Evolutionary conservation across 345 rosid genomes (phyloP).

Genomic region (Moricandia moricandioides): DNA sequence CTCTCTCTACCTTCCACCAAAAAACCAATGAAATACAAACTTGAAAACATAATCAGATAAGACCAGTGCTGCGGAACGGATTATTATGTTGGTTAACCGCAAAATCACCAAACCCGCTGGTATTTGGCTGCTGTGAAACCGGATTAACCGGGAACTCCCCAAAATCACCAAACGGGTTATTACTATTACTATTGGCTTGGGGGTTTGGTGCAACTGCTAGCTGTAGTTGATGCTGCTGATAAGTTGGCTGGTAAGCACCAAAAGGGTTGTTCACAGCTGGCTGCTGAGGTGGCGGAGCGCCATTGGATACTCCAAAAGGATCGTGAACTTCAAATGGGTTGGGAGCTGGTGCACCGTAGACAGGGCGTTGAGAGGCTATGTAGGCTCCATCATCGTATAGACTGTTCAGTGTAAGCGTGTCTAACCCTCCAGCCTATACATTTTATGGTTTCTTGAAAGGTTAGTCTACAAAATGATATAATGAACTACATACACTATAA

Average conservation of each 20-base stretch:
- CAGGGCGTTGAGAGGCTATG: constrained; percentile 79
- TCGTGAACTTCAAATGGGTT: constrained; percentile 89
- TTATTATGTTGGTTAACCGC: constrained; percentile 36
- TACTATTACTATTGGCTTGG: not conserved
- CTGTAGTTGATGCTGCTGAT: constrained; percentile 51
- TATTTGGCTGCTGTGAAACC: constrained; percentile 30
- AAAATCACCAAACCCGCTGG: constrained; percentile 33
- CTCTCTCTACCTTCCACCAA: not conserved
- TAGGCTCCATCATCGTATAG: constrained; percentile 81
- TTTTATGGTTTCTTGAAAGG: not conserved
- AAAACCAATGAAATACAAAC: constrained; percentile 8
- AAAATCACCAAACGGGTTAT: constrained; percentile 73
- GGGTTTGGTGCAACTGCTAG: constrained; percentile 41
- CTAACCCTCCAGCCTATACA: constrained; percentile 92
- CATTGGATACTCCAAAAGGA: constrained; percentile 59
- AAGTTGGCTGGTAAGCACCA: constrained; percentile 59
- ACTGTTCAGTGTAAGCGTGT: constrained; percentile 81
- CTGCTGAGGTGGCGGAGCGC: constrained; percentile 50
- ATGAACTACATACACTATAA: not conserved
- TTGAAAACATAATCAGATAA: constrained; percentile 46
- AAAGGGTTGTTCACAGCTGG: constrained; percentile 54
- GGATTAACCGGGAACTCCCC: constrained; percentile 32
- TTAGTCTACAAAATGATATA: not conserved
- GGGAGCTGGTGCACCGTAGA: constrained; percentile 79
- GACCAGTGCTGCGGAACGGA: constrained; percentile 51